phyloP scores from a whole-genome alignment of 306 rosid genomes.

The Lagenaria siceraria region DNA sequence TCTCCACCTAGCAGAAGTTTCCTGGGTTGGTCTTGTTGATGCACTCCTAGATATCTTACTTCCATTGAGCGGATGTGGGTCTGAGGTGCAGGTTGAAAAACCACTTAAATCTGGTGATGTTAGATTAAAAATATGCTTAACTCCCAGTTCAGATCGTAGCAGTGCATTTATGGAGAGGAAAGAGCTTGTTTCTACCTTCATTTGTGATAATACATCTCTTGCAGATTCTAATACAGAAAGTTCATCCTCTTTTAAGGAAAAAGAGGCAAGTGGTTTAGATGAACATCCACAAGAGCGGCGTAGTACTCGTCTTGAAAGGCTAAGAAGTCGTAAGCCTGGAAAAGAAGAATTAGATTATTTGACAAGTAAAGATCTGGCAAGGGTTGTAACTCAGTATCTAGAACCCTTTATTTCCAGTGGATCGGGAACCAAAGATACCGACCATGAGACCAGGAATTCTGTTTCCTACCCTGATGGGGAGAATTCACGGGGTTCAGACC shows the following conservation, averaged over 20 bases:
- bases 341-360: conserved; percentile 73
- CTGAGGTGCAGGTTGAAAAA: conserved; percentile 26
- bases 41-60: conserved; percentile 53
- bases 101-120: conserved; percentile 51
- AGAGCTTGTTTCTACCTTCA: conserved; percentile 15
- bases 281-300: conserved; percentile 90
- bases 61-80: conserved; percentile 27
- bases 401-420: conserved; percentile 61
- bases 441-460: conserved; percentile 20
- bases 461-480: conserved; percentile 16
- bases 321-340: conserved; percentile 89
- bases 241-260: conserved; percentile 41
- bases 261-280: conserved; percentile 45
- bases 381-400: conserved; percentile 60
- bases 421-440: conserved; percentile 26
- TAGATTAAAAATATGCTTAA: conserved; percentile 40
- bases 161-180: conserved; percentile 33
- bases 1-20: conserved; percentile 50
- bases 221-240: conserved; percentile 40
- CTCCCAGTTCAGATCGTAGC: conserved; percentile 41
- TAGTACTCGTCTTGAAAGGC: conserved; percentile 93
- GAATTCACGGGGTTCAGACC: conserved; percentile 43
- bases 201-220: conserved; percentile 21
- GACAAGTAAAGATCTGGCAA: conserved; percentile 54
- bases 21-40: conserved; percentile 76